Evolutionary conservation across 352 stramenopile genomes (phyloP).

Genomic region (Phytophthora tubulina): DNA sequence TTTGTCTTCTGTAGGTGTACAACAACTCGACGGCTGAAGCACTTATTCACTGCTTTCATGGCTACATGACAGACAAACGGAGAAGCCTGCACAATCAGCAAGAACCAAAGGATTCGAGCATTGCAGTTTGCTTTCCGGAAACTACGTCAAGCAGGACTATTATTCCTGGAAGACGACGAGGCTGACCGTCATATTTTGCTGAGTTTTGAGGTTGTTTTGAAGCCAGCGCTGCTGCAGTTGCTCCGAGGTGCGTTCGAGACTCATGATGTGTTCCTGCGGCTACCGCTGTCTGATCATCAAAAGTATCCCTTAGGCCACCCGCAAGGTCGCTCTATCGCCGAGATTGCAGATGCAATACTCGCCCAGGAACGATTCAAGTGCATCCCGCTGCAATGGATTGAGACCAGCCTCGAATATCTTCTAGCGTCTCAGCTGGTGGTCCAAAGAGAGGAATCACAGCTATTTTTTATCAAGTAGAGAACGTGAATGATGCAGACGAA

Average conservation of each 20-base stretch:
- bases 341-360: slow-evolving; percentile 64
- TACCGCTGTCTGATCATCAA: slow-evolving; percentile 10
- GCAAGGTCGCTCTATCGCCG: slow-evolving; percentile 46
- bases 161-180: slow-evolving; percentile 68
- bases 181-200: slow-evolving; percentile 67
- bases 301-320: slow-evolving; percentile 32
- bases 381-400: slow-evolving; percentile 64
- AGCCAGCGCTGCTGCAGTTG: slow-evolving; percentile 52
- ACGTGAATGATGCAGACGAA: background rate
- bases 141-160: slow-evolving; percentile 53
- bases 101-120: slow-evolving; percentile 33
- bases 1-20: background rate
- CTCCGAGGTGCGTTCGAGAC: slow-evolving; percentile 43
- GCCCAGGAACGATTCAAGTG: slow-evolving; percentile 56
- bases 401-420: slow-evolving; percentile 50
- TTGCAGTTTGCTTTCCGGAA: slow-evolving; percentile 57
- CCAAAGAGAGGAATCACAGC: slow-evolving; percentile 50
- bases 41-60: background rate
- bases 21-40: background rate
- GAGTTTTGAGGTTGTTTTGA: slow-evolving; percentile 56
- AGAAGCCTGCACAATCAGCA: slow-evolving; percentile 9
- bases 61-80: slow-evolving; percentile 9
- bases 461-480: slow-evolving; percentile 43
- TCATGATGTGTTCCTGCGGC: background rate
- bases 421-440: slow-evolving; percentile 34